These are phyloP conservation scores for Piper betle DNA, from an alignment of 164 flowering plant genomes.

Conservation along the genomic window DNA sequence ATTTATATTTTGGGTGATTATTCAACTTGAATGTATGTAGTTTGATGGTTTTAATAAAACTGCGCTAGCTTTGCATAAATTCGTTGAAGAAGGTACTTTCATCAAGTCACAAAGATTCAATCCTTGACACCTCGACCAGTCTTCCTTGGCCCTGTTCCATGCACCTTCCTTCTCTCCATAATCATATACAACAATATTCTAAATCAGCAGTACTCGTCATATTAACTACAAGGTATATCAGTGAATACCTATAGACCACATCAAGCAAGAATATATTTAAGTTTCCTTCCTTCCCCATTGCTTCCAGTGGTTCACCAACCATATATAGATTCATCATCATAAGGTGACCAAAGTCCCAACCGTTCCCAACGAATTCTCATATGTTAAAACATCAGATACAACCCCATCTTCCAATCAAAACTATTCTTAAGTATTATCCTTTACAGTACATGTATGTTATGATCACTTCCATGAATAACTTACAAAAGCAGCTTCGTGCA, in stretches of 20 bases:
- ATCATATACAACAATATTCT: no score
- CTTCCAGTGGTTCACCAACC: neutral
- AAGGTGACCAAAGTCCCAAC: neutral
- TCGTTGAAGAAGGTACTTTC: no score
- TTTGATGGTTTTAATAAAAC: neutral
- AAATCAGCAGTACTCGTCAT: no score
- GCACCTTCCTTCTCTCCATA: no score
- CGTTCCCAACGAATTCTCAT: neutral
- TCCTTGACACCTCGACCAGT: neutral
- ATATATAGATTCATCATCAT: neutral
- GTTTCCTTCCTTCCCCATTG: neutral
- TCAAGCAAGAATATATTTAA: neutral
- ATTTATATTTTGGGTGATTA: neutral
- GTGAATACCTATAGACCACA: neutral
- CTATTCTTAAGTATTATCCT: neutral
- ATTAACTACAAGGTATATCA: neutral
- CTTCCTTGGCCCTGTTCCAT: neutral
- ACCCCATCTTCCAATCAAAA: neutral
- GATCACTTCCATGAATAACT: neutral
- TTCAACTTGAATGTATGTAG: neutral
- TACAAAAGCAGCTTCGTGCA: neutral
- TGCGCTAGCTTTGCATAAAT: neutral
- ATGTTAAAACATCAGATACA: neutral
- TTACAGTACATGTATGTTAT: neutral
- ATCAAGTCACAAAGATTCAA: no score